These are phyloP conservation scores for Lachancea mirantina DNA, from an alignment of 805 yeast genomes.

Conservation along the genomic window DNA sequence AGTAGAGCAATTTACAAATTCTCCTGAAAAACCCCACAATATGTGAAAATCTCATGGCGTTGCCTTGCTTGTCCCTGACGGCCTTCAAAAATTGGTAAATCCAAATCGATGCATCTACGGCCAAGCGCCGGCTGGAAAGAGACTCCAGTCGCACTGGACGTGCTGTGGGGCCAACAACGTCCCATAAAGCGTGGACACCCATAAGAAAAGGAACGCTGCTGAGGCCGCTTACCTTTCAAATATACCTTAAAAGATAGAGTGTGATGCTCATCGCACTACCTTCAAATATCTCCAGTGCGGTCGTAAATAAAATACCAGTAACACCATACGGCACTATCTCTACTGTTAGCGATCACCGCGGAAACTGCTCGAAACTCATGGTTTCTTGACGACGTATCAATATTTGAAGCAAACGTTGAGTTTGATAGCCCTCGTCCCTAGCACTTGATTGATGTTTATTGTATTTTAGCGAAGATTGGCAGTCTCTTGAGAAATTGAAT, in stretches of 20 bases:
- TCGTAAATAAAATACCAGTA: no score
- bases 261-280: no score
- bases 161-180: constrained; percentile 80
- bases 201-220: no score
- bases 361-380: no score
- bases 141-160: constrained; percentile 86
- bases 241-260: no score
- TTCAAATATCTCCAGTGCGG: no score
- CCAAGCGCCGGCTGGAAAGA: constrained; percentile 66
- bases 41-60: constrained; percentile 70
- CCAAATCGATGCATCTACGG: constrained; percentile 99
- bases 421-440: no score
- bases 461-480: neutral
- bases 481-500: constrained; percentile 1
- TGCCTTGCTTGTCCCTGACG: constrained; percentile 79
- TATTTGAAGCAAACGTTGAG: no score
- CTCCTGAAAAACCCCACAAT: constrained; percentile 93
- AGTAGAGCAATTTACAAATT: constrained; percentile 80
- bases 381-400: no score
- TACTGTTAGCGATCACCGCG: no score
- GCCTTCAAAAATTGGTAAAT: constrained; percentile 94
- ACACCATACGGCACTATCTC: no score
- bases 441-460: neutral
- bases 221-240: no score
- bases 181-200: constrained; percentile 98